Percentiles rank a stretch among this genome's conserved stretches.
phyloP scores from a whole-genome alignment of 1,139 yeast genomes.

The Yamadazyma songkhlaensis region DNA sequence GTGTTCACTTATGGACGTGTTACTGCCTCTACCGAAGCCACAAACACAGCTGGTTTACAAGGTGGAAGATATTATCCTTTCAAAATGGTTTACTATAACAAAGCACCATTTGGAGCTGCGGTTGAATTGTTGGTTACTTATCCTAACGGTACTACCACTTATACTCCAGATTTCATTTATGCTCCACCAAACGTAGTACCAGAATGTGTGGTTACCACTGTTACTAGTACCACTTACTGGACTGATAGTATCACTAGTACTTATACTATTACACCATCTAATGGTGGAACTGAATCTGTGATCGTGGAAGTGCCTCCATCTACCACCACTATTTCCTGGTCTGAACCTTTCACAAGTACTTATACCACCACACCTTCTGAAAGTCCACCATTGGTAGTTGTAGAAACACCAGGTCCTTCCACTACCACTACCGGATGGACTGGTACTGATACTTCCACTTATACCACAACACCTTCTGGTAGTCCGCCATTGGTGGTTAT shows the following conservation, averaged over 20 bases:
- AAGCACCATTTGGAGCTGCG: neutral
- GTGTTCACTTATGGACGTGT: neutral
- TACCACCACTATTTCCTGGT: neutral
- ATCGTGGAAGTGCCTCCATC: neutral
- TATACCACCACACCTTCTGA: neutral
- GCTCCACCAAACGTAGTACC: too few relatives aligned
- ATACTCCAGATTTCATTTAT: too few relatives aligned
- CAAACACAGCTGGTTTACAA: neutral
- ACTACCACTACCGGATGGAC: neutral
- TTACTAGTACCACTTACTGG: constrained; percentile 1
- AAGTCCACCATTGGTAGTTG: neutral
- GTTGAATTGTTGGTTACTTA: neutral
- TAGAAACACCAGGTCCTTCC: neutral
- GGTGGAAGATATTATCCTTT: constrained; percentile 2
- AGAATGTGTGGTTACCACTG: neutral
- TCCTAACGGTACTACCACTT: neutral
- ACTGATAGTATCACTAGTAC: neutral
- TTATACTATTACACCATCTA: neutral
- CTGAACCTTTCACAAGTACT: neutral
- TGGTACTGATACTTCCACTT: neutral
- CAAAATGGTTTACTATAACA: constrained; percentile 3
- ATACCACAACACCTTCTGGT: constrained; percentile 1
- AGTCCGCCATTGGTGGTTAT: neutral
- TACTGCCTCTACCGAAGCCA: neutral
- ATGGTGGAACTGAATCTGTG: neutral